Conservation (phyloP, 2,329 filamentous ascomycete genomes). For the Neofusicoccum cordaticola region DNA sequence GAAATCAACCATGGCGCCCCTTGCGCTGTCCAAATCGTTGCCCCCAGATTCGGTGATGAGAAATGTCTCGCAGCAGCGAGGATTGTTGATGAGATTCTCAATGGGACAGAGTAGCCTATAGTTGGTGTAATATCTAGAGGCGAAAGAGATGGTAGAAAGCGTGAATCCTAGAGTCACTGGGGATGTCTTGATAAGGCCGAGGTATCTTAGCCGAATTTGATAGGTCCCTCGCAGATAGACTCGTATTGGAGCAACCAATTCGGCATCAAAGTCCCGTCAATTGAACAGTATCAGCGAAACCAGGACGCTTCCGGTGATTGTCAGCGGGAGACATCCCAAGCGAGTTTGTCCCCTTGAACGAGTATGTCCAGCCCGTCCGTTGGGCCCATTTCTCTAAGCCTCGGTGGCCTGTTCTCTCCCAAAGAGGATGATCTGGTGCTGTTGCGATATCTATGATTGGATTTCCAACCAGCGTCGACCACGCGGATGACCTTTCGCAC, state of each 20-base stretch:
- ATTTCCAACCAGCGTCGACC: background rate
- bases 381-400: background rate
- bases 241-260: too few species aligned
- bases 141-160: too few species aligned
- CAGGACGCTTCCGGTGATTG: too few species aligned
- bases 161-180: too few species aligned
- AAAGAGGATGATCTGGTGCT: background rate
- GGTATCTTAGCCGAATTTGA: too few species aligned
- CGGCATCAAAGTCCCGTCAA: too few species aligned
- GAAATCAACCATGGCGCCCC: conserved; percentile 30
- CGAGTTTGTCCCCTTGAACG: background rate
- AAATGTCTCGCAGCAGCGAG: conserved; percentile 39
- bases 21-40: conserved; percentile 48
- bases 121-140: background rate
- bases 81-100: conserved; percentile 28
- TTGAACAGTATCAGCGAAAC: too few species aligned
- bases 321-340: background rate
- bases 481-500: background rate
- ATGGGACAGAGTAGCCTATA: background rate
- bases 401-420: too few species aligned
- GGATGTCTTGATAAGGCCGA: too few species aligned
- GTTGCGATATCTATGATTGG: background rate
- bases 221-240: too few species aligned
- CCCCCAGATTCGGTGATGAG: conserved; percentile 49
- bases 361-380: background rate